Conservation (phyloP, 345 rosid genomes). For the Acer yangbiense region DNA sequence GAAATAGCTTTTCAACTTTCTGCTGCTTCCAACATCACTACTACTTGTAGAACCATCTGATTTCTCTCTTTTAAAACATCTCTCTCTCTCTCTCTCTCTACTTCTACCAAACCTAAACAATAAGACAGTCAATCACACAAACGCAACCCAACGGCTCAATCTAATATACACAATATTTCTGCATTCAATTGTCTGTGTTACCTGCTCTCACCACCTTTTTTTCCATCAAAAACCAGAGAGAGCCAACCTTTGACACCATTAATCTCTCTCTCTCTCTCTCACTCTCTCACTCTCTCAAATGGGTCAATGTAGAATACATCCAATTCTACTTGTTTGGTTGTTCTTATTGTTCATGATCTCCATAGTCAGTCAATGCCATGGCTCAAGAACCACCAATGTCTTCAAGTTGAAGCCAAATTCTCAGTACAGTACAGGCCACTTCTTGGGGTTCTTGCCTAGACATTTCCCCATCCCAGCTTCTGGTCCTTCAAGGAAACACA, state of each 20-base stretch:
- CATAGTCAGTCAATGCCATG: slow-evolving; percentile 37
- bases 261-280: background rate
- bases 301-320: slow-evolving; percentile 42
- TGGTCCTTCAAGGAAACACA: slow-evolving; percentile 92
- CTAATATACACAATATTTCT: slow-evolving; percentile 10
- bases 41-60: slow-evolving; percentile 36
- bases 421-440: slow-evolving; percentile 49
- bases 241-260: background rate
- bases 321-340: slow-evolving; percentile 20
- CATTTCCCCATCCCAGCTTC: slow-evolving; percentile 84
- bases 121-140: background rate
- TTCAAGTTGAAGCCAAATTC: slow-evolving; percentile 46
- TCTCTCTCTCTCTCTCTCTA: slow-evolving; percentile 22
- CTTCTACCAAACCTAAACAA: background rate
- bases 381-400: slow-evolving; percentile 51
- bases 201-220: slow-evolving; percentile 34
- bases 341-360: slow-evolving; percentile 24
- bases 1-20: slow-evolving; percentile 26
- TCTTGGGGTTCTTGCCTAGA: slow-evolving; percentile 75
- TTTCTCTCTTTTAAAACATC: slow-evolving; percentile 18
- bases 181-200: slow-evolving; percentile 23
- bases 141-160: slow-evolving; percentile 17
- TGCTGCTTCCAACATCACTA: slow-evolving; percentile 22
- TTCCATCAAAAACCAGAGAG: slow-evolving; percentile 16
- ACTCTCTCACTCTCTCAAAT: slow-evolving; percentile 19